Conservation (phyloP, 768 basidiomycete species). For the Amanita rubescens region DNA sequence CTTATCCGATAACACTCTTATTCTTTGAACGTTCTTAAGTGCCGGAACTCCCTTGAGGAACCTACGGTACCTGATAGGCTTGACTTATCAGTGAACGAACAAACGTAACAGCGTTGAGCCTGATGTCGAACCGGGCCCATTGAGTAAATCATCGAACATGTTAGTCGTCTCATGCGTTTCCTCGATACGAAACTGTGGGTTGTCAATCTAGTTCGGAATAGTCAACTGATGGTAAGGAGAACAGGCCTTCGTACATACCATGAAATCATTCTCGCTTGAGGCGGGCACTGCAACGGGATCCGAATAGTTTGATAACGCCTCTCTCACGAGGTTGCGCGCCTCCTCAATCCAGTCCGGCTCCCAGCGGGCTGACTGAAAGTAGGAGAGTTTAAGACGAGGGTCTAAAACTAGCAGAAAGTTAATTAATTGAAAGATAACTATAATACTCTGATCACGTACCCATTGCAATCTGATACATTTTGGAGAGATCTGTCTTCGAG, state of each 20-base stretch:
- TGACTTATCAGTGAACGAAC: no score
- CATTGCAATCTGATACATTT: constrained; percentile 27
- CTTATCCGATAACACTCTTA: no score
- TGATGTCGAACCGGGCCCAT: neutral
- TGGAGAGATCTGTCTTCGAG: constrained; percentile 19
- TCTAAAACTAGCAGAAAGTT: neutral
- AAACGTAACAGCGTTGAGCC: no score
- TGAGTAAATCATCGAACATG: neutral
- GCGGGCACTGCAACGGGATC: neutral
- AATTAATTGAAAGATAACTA: no score
- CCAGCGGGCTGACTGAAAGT: neutral
- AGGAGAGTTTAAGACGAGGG: neutral
- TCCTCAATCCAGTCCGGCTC: neutral
- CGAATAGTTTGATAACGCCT: neutral
- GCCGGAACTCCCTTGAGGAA: no score
- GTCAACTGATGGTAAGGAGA: neutral
- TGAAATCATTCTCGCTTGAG: neutral
- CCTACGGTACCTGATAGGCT: no score
- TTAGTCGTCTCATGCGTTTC: neutral
- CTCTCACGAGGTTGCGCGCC: neutral
- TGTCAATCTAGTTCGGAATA: neutral
- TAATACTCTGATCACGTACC: constrained; percentile 18
- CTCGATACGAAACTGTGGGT: neutral
- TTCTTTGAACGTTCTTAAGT: no score
- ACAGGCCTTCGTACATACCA: neutral